phyloP scores from a whole-genome alignment of 371 early-diverging fungal genomes.

The Mucor saturninus region DNA sequence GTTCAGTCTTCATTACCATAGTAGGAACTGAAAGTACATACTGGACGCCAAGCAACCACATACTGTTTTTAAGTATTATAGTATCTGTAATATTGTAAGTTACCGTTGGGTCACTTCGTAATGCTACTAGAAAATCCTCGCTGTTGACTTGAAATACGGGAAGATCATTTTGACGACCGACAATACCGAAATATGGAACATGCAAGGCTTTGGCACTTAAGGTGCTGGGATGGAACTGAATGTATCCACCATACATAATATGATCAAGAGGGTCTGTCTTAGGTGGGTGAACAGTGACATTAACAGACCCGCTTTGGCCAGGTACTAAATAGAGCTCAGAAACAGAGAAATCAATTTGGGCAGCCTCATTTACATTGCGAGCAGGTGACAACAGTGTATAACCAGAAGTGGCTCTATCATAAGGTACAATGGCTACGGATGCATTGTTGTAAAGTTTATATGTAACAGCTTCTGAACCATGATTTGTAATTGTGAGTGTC shows the following conservation, averaged over 20 bases:
- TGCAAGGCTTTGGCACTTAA: no score
- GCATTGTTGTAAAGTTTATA: slow-evolving; percentile 48
- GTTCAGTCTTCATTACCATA: no score
- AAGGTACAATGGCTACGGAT: slow-evolving; percentile 38
- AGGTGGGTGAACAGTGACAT: slow-evolving; percentile 20
- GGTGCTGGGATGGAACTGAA: slow-evolving; percentile 11
- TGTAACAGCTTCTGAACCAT: slow-evolving; percentile 45
- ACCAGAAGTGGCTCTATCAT: slow-evolving; percentile 19
- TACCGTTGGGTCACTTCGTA: no score
- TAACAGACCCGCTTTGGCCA: slow-evolving; percentile 52
- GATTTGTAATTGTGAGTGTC: slow-evolving; percentile 57
- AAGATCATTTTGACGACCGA: no score
- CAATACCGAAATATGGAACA: no score
- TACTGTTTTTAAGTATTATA: no score
- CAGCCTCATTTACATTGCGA: slow-evolving; percentile 4
- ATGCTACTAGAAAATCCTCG: slow-evolving; percentile 30
- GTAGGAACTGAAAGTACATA: no score
- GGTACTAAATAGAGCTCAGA: slow-evolving; percentile 63
- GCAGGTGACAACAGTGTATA: slow-evolving; percentile 26
- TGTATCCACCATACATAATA: slow-evolving; percentile 38
- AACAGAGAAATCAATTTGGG: slow-evolving; percentile 68
- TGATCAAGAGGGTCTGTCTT: slow-evolving; percentile 24
- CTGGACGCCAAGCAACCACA: no score
- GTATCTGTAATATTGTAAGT: no score
- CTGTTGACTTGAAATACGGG: not conserved